These are phyloP conservation scores for Malbranchea zuffiana DNA, from an alignment of 2,329 filamentous ascomycete species.

Conservation along the genomic window DNA sequence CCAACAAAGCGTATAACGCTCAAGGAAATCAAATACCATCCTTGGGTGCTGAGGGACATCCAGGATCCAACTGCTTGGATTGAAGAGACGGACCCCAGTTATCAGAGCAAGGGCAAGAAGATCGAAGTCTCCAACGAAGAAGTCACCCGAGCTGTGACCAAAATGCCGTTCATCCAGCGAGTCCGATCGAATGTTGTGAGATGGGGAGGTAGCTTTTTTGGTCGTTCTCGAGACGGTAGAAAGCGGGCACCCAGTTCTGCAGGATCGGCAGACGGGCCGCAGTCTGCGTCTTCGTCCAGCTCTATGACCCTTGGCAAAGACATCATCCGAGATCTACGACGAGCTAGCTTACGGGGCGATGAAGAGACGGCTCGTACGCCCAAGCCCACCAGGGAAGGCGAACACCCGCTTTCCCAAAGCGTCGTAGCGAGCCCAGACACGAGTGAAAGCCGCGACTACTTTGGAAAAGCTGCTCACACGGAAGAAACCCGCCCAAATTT, in stretches of 20 bases:
- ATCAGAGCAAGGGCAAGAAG: conserved; percentile 64
- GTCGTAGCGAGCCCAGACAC: conserved; percentile 57
- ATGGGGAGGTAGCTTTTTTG: conserved; percentile 48
- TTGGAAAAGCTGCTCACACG: conserved; percentile 19
- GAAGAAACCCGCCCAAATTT: conserved; percentile 28
- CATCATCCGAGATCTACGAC: conserved; percentile 36
- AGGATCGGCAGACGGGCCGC: conserved; percentile 46
- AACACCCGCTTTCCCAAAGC: conserved; percentile 67
- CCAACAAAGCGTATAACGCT: conserved; percentile 79
- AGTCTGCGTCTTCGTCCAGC: conserved; percentile 44
- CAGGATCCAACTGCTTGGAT: conserved; percentile 68
- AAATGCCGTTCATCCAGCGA: conserved; percentile 75
- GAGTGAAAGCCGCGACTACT: conserved; percentile 30
- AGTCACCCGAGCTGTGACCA: conserved; percentile 79
- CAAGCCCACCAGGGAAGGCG: conserved; percentile 42
- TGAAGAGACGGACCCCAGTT: conserved; percentile 81
- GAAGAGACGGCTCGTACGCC: conserved; percentile 41
- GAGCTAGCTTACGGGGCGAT: conserved; percentile 48
- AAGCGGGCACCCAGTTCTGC: conserved; percentile 45
- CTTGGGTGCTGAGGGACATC: conserved; percentile 76
- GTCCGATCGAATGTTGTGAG: conserved; percentile 67
- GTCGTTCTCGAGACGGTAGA: conserved; percentile 32
- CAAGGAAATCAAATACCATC: conserved; percentile 84
- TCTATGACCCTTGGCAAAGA: conserved; percentile 47
- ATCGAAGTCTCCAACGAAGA: conserved; percentile 90